These are phyloP conservation scores for Gossypium anomalum DNA, from an alignment of 345 rosid genomes.

Conservation along the genomic window DNA sequence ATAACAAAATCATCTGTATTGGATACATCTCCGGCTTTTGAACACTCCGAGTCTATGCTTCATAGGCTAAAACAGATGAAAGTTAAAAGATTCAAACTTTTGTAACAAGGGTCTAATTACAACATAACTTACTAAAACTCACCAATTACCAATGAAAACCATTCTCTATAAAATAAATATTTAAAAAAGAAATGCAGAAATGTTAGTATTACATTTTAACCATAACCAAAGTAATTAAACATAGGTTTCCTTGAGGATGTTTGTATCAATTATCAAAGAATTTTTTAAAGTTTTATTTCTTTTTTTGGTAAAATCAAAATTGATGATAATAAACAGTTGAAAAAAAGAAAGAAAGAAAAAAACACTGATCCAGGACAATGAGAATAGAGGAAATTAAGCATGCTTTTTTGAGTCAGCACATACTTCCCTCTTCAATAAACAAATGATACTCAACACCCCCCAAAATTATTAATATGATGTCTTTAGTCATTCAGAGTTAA, in stretches of 20 bases:
- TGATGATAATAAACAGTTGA: neutral
- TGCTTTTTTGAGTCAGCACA: slow-evolving; percentile 2
- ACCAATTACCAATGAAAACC: neutral
- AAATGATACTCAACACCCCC: neutral
- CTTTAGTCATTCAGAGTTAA: slow-evolving; percentile 17
- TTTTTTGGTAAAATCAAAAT: neutral
- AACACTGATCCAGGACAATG: neutral
- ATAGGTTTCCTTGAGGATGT: neutral
- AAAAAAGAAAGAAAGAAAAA: no score
- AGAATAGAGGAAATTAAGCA: slow-evolving; percentile 7
- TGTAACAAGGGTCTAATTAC: neutral
- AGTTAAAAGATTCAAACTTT: no score
- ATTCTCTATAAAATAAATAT: neutral
- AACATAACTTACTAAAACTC: neutral
- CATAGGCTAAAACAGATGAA: neutral
- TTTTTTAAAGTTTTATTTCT: no score
- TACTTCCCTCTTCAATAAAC: neutral
- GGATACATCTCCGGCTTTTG: no score
- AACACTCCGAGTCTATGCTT: no score
- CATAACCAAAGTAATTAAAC: neutral
- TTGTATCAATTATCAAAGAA: no score
- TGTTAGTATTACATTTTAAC: neutral
- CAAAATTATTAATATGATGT: neutral
- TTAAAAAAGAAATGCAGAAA: no score
- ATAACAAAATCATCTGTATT: no score